Evolutionary conservation across 2,329 filamentous ascomycete species (phyloP).

Genomic region (Alternaria dauci): DNA sequence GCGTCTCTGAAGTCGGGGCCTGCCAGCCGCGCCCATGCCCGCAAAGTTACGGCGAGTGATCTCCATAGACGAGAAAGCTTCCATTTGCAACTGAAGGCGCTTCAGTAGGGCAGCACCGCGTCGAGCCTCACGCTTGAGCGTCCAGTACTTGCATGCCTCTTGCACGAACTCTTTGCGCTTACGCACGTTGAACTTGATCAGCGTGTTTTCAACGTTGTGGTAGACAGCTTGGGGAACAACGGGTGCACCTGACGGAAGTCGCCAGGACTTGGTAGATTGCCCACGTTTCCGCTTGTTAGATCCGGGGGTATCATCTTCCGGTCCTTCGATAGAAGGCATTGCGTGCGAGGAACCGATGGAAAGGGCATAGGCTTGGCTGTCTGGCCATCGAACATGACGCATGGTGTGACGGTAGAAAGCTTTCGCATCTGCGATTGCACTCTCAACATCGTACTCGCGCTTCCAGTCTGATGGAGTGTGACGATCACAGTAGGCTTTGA

Average conservation of each 20-base stretch:
- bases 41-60: constrained; percentile 93
- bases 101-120: constrained; percentile 92
- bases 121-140: constrained; percentile 90
- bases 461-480: constrained; percentile 91
- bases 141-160: constrained; percentile 97
- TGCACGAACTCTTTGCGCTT: constrained; percentile 92
- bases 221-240: constrained; percentile 91
- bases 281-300: constrained; percentile 68
- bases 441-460: constrained; percentile 82
- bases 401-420: constrained; percentile 90
- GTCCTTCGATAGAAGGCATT: constrained; percentile 60
- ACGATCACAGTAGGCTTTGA: constrained; percentile 96
- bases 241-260: constrained; percentile 90
- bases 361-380: constrained; percentile 83
- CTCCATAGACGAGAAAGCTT: constrained; percentile 97
- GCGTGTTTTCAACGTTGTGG: constrained; percentile 81
- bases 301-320: constrained; percentile 58
- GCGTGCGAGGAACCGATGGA: constrained; percentile 76
- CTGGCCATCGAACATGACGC: constrained; percentile 89
- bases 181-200: constrained; percentile 82
- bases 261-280: constrained; percentile 76
- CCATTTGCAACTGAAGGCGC: constrained; percentile 90
- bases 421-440: constrained; percentile 82
- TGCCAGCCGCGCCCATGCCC: constrained; percentile 88
- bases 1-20: constrained; percentile 77